These are phyloP conservation scores for Apiotrichum laibachii DNA, from an alignment of 1,284 basidiomycete species.

Conservation along the genomic window DNA sequence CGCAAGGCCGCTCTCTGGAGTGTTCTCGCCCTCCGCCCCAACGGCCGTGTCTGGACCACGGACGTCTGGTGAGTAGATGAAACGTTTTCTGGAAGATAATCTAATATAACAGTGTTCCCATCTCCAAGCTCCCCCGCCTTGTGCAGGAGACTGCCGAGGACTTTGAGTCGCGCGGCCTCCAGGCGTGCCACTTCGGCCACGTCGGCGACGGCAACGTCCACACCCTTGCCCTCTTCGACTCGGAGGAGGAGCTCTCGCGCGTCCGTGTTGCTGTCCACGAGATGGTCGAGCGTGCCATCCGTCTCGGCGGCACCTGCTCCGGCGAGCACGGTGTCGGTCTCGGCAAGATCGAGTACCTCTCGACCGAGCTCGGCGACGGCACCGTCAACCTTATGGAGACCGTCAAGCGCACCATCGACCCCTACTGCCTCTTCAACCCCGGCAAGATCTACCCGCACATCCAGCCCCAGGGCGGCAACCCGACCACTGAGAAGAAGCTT, in stretches of 20 bases:
- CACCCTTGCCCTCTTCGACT: slow-evolving; percentile 37
- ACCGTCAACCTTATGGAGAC: slow-evolving; percentile 75
- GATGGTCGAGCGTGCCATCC: slow-evolving; percentile 54
- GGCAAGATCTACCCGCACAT: slow-evolving; percentile 59
- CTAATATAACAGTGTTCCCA: slow-evolving; percentile 61
- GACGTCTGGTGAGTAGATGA: slow-evolving; percentile 69
- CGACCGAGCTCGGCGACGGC: slow-evolving; percentile 68
- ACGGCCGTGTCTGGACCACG: slow-evolving; percentile 69
- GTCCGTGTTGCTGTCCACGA: slow-evolving; percentile 53
- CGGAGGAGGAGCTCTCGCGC: slow-evolving; percentile 43
- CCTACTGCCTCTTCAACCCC: slow-evolving; percentile 73
- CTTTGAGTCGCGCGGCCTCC: slow-evolving; percentile 60
- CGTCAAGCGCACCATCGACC: slow-evolving; percentile 68
- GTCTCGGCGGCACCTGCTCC: slow-evolving; percentile 55
- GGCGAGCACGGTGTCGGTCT: slow-evolving; percentile 84
- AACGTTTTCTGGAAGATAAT: no score
- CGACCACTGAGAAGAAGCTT: neutral
- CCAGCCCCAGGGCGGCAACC: slow-evolving; percentile 22
- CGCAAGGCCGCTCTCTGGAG: slow-evolving; percentile 79
- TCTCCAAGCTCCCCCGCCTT: slow-evolving; percentile 71
- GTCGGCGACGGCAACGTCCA: slow-evolving; percentile 72
- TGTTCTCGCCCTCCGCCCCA: slow-evolving; percentile 65
- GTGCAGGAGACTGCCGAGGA: slow-evolving; percentile 75
- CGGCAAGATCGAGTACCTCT: slow-evolving; percentile 65
- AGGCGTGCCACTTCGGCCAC: slow-evolving; percentile 59